These are phyloP conservation scores for Dissophora globulifera DNA, from an alignment of 192 early-diverging fungal genomes.

Conservation along the genomic window DNA sequence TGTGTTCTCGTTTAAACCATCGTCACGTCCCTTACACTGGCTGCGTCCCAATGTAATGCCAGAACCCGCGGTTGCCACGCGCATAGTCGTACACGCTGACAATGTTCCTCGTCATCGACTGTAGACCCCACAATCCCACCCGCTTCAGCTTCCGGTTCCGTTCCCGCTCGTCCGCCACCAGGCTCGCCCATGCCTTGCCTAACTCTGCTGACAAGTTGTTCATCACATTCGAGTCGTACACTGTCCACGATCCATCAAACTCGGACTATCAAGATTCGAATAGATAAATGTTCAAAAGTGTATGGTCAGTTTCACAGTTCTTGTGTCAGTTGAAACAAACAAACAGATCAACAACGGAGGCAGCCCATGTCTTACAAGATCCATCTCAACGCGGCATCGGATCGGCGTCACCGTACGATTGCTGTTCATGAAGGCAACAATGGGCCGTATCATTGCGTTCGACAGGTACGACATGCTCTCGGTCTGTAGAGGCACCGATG, in stretches of 20 bases:
- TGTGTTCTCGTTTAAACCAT: too few species aligned
- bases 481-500: conserved; percentile 81
- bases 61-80: conserved; percentile 76
- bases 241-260: conserved; percentile 94
- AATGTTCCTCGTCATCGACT: conserved; percentile 77
- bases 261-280: too few species aligned
- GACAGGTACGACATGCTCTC: conserved; percentile 81
- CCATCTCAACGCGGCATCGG: conserved; percentile 80
- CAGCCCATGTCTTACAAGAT: conserved; percentile 62
- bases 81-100: conserved; percentile 78
- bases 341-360: neutral
- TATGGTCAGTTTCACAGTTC: too few species aligned
- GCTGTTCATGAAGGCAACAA: conserved; percentile 95
- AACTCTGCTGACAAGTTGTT: conserved; percentile 81
- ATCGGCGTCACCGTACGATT: conserved; percentile 89
- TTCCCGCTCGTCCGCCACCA: conserved; percentile 85
- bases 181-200: conserved; percentile 81
- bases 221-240: conserved; percentile 84
- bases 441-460: conserved; percentile 88
- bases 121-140: conserved; percentile 90
- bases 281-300: too few species aligned
- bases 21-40: conserved; percentile 5
- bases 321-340: neutral
- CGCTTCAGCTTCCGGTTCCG: conserved; percentile 84
- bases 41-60: conserved; percentile 60